Conservation (phyloP, 805 yeast genomes). For the Nadsonia fulvescens region DNA sequence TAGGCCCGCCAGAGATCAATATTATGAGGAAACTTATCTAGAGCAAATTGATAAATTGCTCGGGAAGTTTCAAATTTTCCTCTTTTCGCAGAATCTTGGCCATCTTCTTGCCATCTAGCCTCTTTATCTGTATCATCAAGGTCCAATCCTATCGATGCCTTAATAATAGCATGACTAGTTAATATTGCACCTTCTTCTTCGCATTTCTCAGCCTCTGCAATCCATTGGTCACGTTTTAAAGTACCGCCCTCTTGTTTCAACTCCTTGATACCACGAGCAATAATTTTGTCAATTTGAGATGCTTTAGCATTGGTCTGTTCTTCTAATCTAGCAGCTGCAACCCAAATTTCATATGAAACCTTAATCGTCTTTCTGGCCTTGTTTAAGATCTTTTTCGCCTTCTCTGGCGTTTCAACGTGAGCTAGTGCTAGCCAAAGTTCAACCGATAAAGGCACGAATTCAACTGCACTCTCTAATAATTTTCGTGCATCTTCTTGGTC, state of each 20-base stretch:
- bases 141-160: conserved; percentile 20
- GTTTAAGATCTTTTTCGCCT: conserved; percentile 38
- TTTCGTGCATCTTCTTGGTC: conserved; percentile 30
- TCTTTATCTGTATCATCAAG: conserved; percentile 14
- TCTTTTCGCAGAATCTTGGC: conserved; percentile 15
- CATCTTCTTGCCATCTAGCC: conserved; percentile 22
- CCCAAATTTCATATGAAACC: conserved; percentile 40
- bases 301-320: conserved; percentile 29
- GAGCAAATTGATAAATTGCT: conserved; percentile 28
- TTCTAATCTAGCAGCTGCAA: conserved; percentile 51
- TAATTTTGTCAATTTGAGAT: conserved; percentile 23
- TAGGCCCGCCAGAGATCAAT: conserved; percentile 13
- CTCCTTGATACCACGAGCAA: conserved; percentile 31
- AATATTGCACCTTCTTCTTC: conserved; percentile 28
- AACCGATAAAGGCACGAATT: conserved; percentile 45
- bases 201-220: conserved; percentile 33
- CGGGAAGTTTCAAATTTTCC: conserved; percentile 23
- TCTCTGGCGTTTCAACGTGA: conserved; percentile 23
- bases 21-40: conserved; percentile 29
- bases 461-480: conserved; percentile 47
- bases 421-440: conserved; percentile 49
- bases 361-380: conserved; percentile 39
- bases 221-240: conserved; percentile 30
- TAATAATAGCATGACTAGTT: conserved; percentile 38
- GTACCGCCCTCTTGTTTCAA: conserved; percentile 20